Evolutionary conservation across 768 basidiomycete species (phyloP).

Genomic region (Trametes cinnabarina): DNA sequence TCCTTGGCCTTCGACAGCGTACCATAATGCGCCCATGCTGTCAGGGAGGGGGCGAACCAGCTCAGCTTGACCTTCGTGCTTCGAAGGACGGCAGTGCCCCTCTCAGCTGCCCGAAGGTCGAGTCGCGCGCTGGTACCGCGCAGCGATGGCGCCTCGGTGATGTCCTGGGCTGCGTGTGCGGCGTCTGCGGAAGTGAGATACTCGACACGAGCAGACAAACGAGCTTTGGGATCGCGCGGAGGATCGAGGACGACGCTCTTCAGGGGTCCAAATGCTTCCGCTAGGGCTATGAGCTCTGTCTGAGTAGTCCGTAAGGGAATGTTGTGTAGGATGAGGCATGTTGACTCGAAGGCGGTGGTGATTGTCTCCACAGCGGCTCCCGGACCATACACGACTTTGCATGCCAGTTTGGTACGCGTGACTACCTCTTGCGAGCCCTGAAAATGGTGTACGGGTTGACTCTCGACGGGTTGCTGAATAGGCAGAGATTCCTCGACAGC

Average conservation of each 20-base stretch:
- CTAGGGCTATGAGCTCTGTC: constrained; percentile 33
- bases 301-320: constrained; percentile 34
- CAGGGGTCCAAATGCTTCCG: constrained; percentile 32
- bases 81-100: constrained; percentile 19
- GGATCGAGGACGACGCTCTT: constrained; percentile 27
- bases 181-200: constrained; percentile 34
- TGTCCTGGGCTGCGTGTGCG: constrained; percentile 30
- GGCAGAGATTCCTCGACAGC: too few relatives aligned
- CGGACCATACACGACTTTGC: constrained; percentile 35
- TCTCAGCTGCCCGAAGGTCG: constrained; percentile 25
- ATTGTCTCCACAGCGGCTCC: constrained; percentile 33
- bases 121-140: constrained; percentile 31
- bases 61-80: constrained; percentile 39
- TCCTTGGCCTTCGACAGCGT: constrained; percentile 43
- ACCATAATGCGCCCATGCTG: constrained; percentile 48
- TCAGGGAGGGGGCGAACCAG: constrained; percentile 44
- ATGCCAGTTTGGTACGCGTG: constrained; percentile 30
- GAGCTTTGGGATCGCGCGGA: background rate
- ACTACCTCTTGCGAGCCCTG: background rate
- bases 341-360: constrained; percentile 40
- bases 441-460: too few relatives aligned
- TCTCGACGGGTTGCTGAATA: too few relatives aligned
- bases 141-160: constrained; percentile 19
- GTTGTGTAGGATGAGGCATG: constrained; percentile 39
- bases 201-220: constrained; percentile 25